Evolutionary conservation across 805 yeast species (phyloP).

Genomic region (Ogataea naganishii): DNA sequence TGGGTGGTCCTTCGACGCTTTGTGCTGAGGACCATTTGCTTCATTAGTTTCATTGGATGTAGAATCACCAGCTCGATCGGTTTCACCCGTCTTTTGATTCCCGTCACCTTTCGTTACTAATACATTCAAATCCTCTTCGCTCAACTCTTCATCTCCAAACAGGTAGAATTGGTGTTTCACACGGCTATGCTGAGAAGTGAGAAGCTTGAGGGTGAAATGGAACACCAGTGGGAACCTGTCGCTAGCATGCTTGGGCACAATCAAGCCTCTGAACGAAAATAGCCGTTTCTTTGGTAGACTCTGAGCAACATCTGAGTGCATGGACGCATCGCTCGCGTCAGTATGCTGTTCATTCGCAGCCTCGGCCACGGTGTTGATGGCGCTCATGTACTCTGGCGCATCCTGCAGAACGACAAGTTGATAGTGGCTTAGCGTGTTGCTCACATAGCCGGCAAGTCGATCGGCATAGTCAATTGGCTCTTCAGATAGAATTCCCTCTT

Average conservation of each 20-base stretch:
- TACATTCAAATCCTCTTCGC: constrained; percentile 15
- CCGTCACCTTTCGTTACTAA: constrained; percentile 14
- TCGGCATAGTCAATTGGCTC: constrained; percentile 29
- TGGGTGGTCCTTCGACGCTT: constrained; percentile 15
- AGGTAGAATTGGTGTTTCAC: constrained; percentile 18
- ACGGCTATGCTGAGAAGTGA: too few species aligned
- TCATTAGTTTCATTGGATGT: too few species aligned
- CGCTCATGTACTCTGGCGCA: constrained; percentile 10
- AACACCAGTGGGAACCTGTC: too few species aligned
- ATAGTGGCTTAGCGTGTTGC: constrained; percentile 11
- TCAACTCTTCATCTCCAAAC: constrained; percentile 18
- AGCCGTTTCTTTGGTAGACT: constrained; percentile 3
- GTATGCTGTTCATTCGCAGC: constrained; percentile 5
- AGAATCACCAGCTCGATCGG: too few species aligned
- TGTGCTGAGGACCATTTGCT: constrained; percentile 24
- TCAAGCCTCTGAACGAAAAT: too few species aligned
- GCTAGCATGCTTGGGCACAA: too few species aligned
- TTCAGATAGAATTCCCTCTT: constrained; percentile 18
- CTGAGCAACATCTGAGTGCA: constrained; percentile 2
- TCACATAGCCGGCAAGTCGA: constrained; percentile 11
- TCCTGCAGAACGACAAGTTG: constrained; percentile 29
- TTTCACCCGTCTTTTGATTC: too few species aligned
- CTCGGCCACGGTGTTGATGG: constrained; percentile 5
- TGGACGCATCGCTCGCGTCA: constrained; percentile 1
- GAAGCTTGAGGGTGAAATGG: too few species aligned